A percentile compares a stretch with the other conserved stretches of the same genome.
Conservation (phyloP, 768 basidiomycete species). For the Suillus weaverae region DNA sequence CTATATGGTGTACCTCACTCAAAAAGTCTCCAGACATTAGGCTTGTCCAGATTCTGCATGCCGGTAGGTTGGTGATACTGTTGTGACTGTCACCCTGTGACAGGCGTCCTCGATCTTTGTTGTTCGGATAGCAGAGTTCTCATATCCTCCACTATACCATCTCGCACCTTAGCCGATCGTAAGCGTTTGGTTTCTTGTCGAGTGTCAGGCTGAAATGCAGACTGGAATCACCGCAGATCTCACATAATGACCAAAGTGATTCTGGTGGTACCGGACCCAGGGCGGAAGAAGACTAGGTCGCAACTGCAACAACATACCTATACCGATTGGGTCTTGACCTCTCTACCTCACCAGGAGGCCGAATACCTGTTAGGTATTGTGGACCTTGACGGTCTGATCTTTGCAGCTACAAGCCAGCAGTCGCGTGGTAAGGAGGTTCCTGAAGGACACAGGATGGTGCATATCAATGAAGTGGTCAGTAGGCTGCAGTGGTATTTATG, state of each 20-base stretch:
- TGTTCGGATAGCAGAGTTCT: too few species aligned
- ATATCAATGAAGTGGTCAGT: conserved; percentile 1
- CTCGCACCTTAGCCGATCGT: not conserved
- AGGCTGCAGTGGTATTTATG: not conserved
- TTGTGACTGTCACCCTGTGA: too few species aligned
- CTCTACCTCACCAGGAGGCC: not conserved
- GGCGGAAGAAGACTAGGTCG: not conserved
- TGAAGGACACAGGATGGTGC: not conserved
- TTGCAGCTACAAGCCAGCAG: not conserved
- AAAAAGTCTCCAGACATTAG: too few species aligned
- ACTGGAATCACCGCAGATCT: not conserved
- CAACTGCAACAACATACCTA: not conserved
- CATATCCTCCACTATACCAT: not conserved
- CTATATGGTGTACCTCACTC: too few species aligned
- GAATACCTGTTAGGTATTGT: not conserved
- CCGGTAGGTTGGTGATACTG: too few species aligned
- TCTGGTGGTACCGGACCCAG: not conserved
- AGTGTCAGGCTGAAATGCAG: not conserved
- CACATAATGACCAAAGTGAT: not conserved
- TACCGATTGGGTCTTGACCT: not conserved
- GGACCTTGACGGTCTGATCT: not conserved
- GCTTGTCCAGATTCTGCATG: too few species aligned
- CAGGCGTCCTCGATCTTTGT: too few species aligned
- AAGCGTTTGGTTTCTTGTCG: not conserved
- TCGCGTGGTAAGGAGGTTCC: not conserved